These are phyloP conservation scores for Cyclotella choctawhatcheeana DNA, from an alignment of 108 stramenopile genomes.

Conservation along the genomic window DNA sequence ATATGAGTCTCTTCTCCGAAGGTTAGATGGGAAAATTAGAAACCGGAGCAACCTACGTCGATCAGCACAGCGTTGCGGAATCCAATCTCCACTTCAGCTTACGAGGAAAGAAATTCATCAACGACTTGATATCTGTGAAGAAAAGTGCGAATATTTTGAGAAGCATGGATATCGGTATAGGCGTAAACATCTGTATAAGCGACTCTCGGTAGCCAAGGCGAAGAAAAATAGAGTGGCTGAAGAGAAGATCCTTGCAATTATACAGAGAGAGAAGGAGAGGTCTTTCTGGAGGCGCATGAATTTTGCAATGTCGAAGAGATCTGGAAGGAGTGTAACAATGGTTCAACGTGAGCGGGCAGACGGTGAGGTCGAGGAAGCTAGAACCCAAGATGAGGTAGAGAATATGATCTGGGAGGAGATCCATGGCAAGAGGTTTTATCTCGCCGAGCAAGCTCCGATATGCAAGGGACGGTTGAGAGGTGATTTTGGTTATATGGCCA, in stretches of 20 bases:
- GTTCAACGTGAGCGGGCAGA: too few species aligned
- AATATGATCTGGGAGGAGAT: too few species aligned
- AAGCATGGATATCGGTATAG: conserved; percentile 2
- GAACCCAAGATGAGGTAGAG: too few species aligned
- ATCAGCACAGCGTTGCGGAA: background rate
- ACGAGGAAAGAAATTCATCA: background rate
- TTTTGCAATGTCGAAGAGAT: too few species aligned
- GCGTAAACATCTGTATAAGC: background rate
- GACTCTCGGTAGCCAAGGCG: background rate
- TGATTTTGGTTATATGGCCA: background rate
- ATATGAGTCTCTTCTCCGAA: background rate
- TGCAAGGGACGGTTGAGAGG: too few species aligned
- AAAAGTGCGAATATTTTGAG: conserved; percentile 6
- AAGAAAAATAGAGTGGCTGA: conserved; percentile 8
- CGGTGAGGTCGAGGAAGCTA: too few species aligned
- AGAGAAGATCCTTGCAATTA: conserved; percentile 5
- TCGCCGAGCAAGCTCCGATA: too few species aligned
- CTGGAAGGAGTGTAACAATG: too few species aligned
- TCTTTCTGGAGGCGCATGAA: background rate
- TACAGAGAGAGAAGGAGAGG: background rate
- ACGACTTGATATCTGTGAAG: background rate
- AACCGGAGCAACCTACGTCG: background rate
- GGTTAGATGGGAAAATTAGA: background rate
- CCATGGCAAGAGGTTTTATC: too few species aligned
- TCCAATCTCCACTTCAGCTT: background rate